A percentile compares a stretch with the other conserved stretches of the same genome.
Evolutionary conservation across 2,329 filamentous ascomycete species (phyloP).

Genomic region (Trichoderma koningiopsis): DNA sequence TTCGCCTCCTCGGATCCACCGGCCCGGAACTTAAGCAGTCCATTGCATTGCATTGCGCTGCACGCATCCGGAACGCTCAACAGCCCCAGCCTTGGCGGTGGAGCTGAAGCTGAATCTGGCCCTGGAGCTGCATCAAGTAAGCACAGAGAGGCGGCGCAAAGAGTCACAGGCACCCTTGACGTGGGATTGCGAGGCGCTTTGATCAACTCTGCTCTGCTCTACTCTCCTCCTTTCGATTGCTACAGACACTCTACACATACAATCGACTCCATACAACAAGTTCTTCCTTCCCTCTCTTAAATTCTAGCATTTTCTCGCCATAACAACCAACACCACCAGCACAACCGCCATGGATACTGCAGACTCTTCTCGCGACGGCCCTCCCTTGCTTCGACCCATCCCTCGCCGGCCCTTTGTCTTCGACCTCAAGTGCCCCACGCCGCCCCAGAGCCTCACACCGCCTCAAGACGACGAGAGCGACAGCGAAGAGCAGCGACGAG

Average conservation of each 20-base stretch:
- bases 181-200: not conserved
- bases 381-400: conserved; percentile 66
- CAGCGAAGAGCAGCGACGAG: conserved; percentile 5
- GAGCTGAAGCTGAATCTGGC: conserved; percentile 1
- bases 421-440: conserved; percentile 49
- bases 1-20: conserved; percentile 11
- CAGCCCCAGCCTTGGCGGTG: conserved; percentile 16
- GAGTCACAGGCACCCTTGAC: not conserved
- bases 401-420: conserved; percentile 72
- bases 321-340: not conserved
- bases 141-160: not conserved
- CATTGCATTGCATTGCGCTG: not conserved
- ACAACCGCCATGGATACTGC: not conserved
- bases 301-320: not conserved
- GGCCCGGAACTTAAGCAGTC: conserved; percentile 13
- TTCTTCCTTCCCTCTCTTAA: not conserved
- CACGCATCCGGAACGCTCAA: conserved; percentile 6
- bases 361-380: conserved; percentile 47
- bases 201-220: not conserved
- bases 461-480: conserved; percentile 43
- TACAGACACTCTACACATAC: not conserved
- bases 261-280: not conserved
- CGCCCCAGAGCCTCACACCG: conserved; percentile 45
- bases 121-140: not conserved
- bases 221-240: not conserved